A percentile compares a stretch with the other conserved stretches of the same genome.
Evolutionary conservation across 306 rosid genomes (phyloP).

Genomic region (Cucumis sativus): DNA sequence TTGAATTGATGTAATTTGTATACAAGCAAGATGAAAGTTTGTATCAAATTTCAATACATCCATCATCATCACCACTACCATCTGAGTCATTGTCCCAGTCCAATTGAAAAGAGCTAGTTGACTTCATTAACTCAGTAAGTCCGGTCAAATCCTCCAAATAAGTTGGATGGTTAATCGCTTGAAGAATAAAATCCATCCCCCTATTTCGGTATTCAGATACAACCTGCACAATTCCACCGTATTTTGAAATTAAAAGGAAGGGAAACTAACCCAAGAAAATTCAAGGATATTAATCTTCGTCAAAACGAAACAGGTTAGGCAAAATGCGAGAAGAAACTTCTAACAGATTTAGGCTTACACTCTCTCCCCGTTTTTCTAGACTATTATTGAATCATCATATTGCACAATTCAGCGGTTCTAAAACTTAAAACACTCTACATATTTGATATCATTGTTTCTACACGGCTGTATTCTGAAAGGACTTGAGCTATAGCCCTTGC

Average conservation of each 20-base stretch:
- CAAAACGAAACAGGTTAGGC: not conserved
- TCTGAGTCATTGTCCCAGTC: conserved; percentile 62
- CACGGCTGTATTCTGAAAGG: not conserved
- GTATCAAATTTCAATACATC: conserved; percentile 48
- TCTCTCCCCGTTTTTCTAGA: not conserved
- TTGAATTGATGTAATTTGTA: not conserved
- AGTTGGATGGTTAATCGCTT: conserved; percentile 87
- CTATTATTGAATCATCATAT: not conserved
- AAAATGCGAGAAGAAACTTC: not conserved
- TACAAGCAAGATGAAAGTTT: not conserved
- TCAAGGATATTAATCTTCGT: not conserved
- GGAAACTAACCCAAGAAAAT: not conserved
- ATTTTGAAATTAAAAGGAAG: not conserved
- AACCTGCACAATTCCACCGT: conserved; percentile 30
- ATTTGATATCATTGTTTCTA: not conserved
- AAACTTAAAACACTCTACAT: not conserved
- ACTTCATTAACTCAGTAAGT: conserved; percentile 85
- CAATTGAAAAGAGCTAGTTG: conserved; percentile 46
- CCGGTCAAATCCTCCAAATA: conserved; percentile 92
- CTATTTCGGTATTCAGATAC: conserved; percentile 61
- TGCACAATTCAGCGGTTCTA: not conserved
- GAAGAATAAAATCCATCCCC: conserved; percentile 63
- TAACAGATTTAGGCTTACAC: not conserved
- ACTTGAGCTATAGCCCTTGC: not conserved
- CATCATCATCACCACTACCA: conserved; percentile 33